These are phyloP conservation scores for Luvunga scandens DNA, from an alignment of 345 rosid species.

Conservation along the genomic window DNA sequence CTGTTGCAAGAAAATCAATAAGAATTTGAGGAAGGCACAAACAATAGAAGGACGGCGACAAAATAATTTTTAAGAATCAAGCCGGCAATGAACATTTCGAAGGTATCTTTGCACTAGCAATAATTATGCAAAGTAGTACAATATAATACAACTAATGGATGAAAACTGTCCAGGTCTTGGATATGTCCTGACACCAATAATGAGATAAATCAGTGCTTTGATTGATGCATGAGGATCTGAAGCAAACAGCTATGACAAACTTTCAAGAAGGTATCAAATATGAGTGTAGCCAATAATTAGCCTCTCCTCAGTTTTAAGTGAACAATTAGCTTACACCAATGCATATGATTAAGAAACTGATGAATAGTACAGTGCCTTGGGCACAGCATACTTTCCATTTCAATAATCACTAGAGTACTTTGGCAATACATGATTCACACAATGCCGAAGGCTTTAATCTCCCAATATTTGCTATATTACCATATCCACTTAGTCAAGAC, in stretches of 20 bases:
- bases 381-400: no score
- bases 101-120: neutral
- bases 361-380: no score
- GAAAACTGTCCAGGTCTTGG: neutral
- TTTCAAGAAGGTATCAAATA: no score
- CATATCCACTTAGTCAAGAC: neutral
- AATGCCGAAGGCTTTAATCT: no score
- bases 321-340: no score
- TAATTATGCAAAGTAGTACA: neutral
- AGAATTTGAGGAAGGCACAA: neutral
- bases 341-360: no score
- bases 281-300: no score
- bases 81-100: neutral
- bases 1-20: constrained; percentile 29
- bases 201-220: neutral
- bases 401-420: neutral
- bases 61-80: neutral
- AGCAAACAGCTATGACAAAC: neutral
- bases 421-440: neutral
- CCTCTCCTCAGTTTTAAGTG: no score
- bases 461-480: neutral
- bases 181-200: neutral
- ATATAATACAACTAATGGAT: neutral
- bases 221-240: neutral
- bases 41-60: constrained; percentile 1